A percentile compares a stretch with the other conserved stretches of the same genome.
Evolutionary conservation across 2,329 filamentous ascomycete genomes (phyloP).

Genomic region (Cladosporium sp.): DNA sequence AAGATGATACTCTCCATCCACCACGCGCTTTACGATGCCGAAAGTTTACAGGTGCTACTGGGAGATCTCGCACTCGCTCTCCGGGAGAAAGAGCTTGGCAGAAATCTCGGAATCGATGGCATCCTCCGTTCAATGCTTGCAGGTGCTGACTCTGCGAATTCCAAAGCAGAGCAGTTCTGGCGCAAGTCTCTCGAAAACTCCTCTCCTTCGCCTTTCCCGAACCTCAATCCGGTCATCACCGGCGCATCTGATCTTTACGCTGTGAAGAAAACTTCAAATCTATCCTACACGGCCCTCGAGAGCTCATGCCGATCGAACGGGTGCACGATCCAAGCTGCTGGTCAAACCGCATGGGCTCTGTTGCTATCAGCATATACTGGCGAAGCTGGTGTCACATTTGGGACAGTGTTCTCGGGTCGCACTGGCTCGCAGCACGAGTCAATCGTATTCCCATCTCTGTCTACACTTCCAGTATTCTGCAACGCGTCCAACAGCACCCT

Average conservation of each 20-base stretch:
- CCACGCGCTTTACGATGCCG: slow-evolving; percentile 84
- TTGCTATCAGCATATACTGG: slow-evolving; percentile 76
- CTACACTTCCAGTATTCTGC: slow-evolving; percentile 74
- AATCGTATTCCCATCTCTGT: slow-evolving; percentile 75
- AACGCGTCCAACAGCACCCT: slow-evolving; percentile 56
- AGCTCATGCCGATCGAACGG: slow-evolving; percentile 57
- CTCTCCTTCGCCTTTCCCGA: slow-evolving; percentile 69
- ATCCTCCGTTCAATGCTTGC: slow-evolving; percentile 50
- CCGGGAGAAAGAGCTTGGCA: slow-evolving; percentile 30
- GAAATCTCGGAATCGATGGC: slow-evolving; percentile 42
- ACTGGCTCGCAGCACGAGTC: slow-evolving; percentile 60
- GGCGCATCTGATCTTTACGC: slow-evolving; percentile 40
- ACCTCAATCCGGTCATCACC: slow-evolving; percentile 65
- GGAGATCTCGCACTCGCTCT: slow-evolving; percentile 56
- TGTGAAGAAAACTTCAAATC: slow-evolving; percentile 41
- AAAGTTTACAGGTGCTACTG: slow-evolving; percentile 68
- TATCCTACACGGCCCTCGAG: slow-evolving; percentile 55
- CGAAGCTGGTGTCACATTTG: slow-evolving; percentile 73
- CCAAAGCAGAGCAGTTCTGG: slow-evolving; percentile 31
- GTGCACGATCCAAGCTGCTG: slow-evolving; percentile 74
- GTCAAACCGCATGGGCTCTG: slow-evolving; percentile 77
- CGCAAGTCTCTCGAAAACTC: slow-evolving; percentile 23
- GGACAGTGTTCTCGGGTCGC: slow-evolving; percentile 76
- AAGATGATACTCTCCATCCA: slow-evolving; percentile 62
- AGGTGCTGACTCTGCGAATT: slow-evolving; percentile 32